A percentile compares a stretch with the other conserved stretches of the same genome.
phyloP scores from a whole-genome alignment of 495 filamentous ascomycete genomes.

The Aspergillus panamensis region DNA sequence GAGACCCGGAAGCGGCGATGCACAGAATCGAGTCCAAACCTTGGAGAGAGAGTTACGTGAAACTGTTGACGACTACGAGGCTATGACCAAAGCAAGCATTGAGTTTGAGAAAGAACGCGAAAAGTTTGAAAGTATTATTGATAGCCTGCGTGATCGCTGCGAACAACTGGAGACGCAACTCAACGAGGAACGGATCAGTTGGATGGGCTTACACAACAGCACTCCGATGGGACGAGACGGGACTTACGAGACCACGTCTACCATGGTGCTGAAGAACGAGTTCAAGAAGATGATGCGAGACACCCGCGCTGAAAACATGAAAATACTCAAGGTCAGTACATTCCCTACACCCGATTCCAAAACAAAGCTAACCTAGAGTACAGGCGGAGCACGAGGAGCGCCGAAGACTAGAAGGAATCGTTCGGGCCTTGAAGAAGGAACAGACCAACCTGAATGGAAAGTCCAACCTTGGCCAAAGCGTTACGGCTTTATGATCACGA shows the following conservation, averaged over 20 bases:
- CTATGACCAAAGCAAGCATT: slow-evolving; percentile 79
- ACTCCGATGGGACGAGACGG: slow-evolving; percentile 43
- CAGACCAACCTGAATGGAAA: slow-evolving; percentile 48
- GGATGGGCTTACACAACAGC: slow-evolving; percentile 60
- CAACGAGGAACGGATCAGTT: slow-evolving; percentile 67
- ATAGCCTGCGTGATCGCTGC: slow-evolving; percentile 63
- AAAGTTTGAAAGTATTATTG: slow-evolving; percentile 69
- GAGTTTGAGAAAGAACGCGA: slow-evolving; percentile 83
- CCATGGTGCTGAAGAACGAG: slow-evolving; percentile 71
- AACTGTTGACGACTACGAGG: slow-evolving; percentile 81
- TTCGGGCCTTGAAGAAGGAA: slow-evolving; percentile 55
- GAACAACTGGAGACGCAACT: slow-evolving; percentile 65
- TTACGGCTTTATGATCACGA: slow-evolving; percentile 45
- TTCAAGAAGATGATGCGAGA: slow-evolving; percentile 93
- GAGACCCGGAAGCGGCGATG: slow-evolving; percentile 40
- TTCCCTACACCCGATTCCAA: background rate
- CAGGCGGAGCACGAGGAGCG: slow-evolving; percentile 73
- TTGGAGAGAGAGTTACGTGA: slow-evolving; percentile 78
- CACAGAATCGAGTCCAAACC: slow-evolving; percentile 54
- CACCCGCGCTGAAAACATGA: slow-evolving; percentile 67
- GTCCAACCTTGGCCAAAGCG: slow-evolving; percentile 48
- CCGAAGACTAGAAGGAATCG: slow-evolving; percentile 57
- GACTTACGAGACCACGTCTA: slow-evolving; percentile 59
- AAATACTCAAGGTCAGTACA: slow-evolving; percentile 60
- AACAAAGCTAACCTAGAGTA: slow-evolving; percentile 16